Percentiles rank a stretch among this genome's conserved stretches.
phyloP scores from a whole-genome alignment of 108 stramenopile genomes.

The Cyclostephanos tholiformis region DNA sequence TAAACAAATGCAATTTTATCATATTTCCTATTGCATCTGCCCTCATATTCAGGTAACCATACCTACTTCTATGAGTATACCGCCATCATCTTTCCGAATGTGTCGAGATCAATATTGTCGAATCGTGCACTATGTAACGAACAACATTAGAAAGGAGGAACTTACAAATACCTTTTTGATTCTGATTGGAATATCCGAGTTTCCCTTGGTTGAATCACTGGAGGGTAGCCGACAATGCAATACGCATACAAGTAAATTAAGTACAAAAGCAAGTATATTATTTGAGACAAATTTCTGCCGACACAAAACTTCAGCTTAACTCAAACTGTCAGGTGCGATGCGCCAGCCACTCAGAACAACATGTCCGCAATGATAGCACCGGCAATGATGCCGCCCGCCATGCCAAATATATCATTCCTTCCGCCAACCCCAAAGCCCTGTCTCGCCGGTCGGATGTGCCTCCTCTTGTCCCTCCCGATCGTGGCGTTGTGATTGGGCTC shows the following conservation, averaged over 20 bases:
- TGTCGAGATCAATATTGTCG: too few species aligned
- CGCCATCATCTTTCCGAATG: too few species aligned
- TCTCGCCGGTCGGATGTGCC: conserved; percentile 42
- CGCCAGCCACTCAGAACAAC: conserved; percentile 40
- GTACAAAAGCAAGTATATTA: too few species aligned
- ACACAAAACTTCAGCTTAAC: too few species aligned
- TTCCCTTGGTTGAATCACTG: conserved; percentile 73
- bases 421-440: conserved; percentile 32
- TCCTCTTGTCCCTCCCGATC: conserved; percentile 45
- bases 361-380: conserved; percentile 42
- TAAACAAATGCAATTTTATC: neutral
- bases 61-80: too few species aligned
- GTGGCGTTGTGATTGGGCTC: conserved; percentile 45
- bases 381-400: conserved; percentile 37
- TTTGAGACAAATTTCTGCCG: too few species aligned
- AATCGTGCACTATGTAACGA: too few species aligned
- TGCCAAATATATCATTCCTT: conserved; percentile 32
- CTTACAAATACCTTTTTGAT: conserved; percentile 57
- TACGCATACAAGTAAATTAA: conserved; percentile 77
- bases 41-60: neutral
- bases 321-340: too few species aligned
- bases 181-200: conserved; percentile 83
- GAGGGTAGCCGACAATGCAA: conserved; percentile 74
- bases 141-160: too few species aligned
- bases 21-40: neutral